phyloP scores from a whole-genome alignment of 2,329 filamentous ascomycete species.

The Colletotrichum falcatum region DNA sequence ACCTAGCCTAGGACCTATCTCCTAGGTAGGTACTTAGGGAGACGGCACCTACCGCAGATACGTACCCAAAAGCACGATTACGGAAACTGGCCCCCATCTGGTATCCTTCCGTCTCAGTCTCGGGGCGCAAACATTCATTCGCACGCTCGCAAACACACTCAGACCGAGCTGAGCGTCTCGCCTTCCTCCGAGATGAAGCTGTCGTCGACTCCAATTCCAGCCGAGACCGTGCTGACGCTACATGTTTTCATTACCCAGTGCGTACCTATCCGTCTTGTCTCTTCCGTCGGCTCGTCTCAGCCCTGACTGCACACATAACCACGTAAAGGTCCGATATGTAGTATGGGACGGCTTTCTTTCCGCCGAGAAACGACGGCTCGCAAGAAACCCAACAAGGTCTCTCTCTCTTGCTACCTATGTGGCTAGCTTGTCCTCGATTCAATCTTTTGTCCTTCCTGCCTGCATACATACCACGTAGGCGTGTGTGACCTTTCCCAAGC shows the following conservation, averaged over 20 bases:
- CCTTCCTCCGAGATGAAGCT: background rate
- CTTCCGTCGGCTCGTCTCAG: conserved; percentile 11
- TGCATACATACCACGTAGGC: conserved; percentile 2
- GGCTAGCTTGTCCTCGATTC: no score
- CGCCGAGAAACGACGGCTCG: background rate
- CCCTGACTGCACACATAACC: conserved; percentile 8
- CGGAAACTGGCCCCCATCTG: background rate
- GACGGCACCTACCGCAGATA: no score
- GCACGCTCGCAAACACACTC: background rate
- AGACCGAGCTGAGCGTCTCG: no score
- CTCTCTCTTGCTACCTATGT: no score
- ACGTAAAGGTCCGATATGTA: no score
- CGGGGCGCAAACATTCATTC: conserved; percentile 28
- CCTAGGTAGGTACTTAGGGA: no score
- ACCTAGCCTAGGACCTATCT: no score
- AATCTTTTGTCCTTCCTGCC: background rate
- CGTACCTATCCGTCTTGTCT: background rate
- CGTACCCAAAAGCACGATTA: no score
- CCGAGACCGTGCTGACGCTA: background rate
- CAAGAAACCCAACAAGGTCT: no score
- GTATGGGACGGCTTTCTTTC: background rate
- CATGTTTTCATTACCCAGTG: background rate
- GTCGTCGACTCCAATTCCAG: conserved; percentile 27
- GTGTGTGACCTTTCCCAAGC: background rate
- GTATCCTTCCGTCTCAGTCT: conserved; percentile 36